Percentiles rank a stretch among this genome's conserved stretches.
phyloP scores from a whole-genome alignment of 768 basidiomycete genomes.

The Mycena alexandri region DNA sequence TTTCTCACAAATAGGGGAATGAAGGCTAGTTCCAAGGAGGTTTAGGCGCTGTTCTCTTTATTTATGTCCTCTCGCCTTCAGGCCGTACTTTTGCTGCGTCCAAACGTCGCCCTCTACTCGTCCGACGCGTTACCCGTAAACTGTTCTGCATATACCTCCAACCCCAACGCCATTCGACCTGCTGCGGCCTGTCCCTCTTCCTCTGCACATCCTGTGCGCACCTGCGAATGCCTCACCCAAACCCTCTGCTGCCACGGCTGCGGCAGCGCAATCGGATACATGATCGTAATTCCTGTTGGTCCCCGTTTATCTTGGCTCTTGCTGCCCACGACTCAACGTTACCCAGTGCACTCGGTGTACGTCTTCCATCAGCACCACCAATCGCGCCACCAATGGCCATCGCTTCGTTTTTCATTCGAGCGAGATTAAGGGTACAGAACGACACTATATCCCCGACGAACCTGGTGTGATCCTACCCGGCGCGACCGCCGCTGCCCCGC shows the following conservation, averaged over 20 bases:
- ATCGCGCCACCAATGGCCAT: slow-evolving; percentile 85
- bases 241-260: slow-evolving; percentile 86
- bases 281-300: slow-evolving; percentile 78
- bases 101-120: slow-evolving; percentile 85
- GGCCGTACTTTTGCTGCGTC: slow-evolving; percentile 88
- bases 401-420: slow-evolving; percentile 88
- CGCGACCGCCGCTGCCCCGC: slow-evolving; percentile 32
- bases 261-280: slow-evolving; percentile 80
- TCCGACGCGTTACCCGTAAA: slow-evolving; percentile 85
- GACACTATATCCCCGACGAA: slow-evolving; percentile 73
- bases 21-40: slow-evolving; percentile 63
- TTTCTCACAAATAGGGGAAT: slow-evolving; percentile 89
- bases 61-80: slow-evolving; percentile 45
- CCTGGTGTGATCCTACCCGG: slow-evolving; percentile 69
- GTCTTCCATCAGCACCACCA: slow-evolving; percentile 72
- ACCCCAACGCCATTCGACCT: slow-evolving; percentile 57
- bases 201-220: slow-evolving; percentile 54
- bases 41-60: not conserved
- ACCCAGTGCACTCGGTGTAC: slow-evolving; percentile 78
- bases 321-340: slow-evolving; percentile 12
- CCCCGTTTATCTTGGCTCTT: slow-evolving; percentile 12
- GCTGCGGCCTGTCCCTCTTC: slow-evolving; percentile 52
- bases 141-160: slow-evolving; percentile 74
- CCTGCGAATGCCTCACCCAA: slow-evolving; percentile 90
- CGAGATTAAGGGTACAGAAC: slow-evolving; percentile 73